These are phyloP conservation scores for Rhodocollybia butyracea DNA, from an alignment of 768 basidiomycete species.

Conservation along the genomic window DNA sequence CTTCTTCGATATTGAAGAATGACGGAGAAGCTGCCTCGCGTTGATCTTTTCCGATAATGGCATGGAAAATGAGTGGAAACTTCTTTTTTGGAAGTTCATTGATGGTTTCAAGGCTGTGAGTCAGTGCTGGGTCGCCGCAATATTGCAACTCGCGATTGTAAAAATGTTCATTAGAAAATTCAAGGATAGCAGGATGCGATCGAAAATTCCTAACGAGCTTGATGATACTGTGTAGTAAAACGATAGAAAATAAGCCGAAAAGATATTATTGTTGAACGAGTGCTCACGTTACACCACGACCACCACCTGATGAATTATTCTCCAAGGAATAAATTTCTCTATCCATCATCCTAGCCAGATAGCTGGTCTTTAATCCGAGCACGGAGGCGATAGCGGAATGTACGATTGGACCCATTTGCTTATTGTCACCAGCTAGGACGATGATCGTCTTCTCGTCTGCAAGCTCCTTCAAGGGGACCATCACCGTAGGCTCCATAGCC, in stretches of 20 bases:
- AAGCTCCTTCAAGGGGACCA: conserved; percentile 55
- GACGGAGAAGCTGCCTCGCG: conserved; percentile 68
- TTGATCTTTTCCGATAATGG: conserved; percentile 56
- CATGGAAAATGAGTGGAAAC: conserved; percentile 65
- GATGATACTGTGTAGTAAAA: conserved; percentile 42
- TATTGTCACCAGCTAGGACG: conserved; percentile 66
- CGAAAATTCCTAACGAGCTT: conserved; percentile 66
- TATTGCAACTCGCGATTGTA: conserved; percentile 51
- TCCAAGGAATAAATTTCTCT: conserved; percentile 34
- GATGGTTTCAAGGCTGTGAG: conserved; percentile 19
- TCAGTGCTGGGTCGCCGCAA: conserved; percentile 39
- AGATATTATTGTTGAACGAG: too few relatives aligned
- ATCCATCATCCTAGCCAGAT: conserved; percentile 57
- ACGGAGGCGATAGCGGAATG: conserved; percentile 52
- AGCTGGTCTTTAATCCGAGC: conserved; percentile 58
- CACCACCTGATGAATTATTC: conserved; percentile 16
- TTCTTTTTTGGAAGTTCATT: conserved; percentile 37
- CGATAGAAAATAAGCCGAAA: not conserved
- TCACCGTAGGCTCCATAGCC: conserved; percentile 55
- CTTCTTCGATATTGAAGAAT: conserved; percentile 68
- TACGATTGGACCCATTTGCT: conserved; percentile 70
- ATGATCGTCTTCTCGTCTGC: conserved; percentile 51
- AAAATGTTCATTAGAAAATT: conserved; percentile 59
- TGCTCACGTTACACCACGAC: conserved; percentile 27
- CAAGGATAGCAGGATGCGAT: conserved; percentile 57